phyloP scores from a whole-genome alignment of 2,329 filamentous ascomycete species.

The Colletotrichum cordylinicola region DNA sequence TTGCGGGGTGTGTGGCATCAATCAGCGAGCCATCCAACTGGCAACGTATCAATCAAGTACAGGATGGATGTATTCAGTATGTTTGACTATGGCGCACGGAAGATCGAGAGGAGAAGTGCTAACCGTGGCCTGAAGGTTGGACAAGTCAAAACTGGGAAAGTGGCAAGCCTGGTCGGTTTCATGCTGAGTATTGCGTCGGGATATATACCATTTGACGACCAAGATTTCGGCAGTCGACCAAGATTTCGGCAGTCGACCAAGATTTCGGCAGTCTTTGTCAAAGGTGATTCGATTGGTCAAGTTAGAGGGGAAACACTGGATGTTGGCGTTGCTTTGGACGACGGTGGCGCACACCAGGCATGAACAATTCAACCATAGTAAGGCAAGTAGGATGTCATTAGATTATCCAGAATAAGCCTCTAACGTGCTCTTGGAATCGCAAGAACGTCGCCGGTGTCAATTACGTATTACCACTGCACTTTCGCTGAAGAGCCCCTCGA shows the following conservation, averaged over 20 bases:
- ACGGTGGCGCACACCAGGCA: not conserved
- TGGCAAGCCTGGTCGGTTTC: not conserved
- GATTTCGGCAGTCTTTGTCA: not conserved
- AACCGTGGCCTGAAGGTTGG: not conserved
- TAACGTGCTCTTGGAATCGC: rapidly evolving
- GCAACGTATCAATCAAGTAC: not conserved
- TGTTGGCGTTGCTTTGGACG: not conserved
- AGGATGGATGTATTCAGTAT: not conserved
- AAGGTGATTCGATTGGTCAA: rapidly evolving
- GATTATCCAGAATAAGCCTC: rapidly evolving
- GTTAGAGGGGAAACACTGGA: not conserved
- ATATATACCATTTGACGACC: not conserved
- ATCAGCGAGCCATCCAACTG: not conserved
- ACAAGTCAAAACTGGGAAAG: not conserved
- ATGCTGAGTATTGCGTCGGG: not conserved
- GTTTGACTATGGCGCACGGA: not conserved
- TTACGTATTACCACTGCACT: not conserved
- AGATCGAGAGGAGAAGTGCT: not conserved
- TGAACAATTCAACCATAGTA: not conserved
- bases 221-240: not conserved
- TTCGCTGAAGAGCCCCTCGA: constrained; percentile 25
- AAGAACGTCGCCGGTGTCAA: not conserved
- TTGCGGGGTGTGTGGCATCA: not conserved
- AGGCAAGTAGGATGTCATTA: not conserved
- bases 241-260: no score